Evolutionary conservation across 2,329 filamentous ascomycete genomes (phyloP).

Genomic region (Fusarium circinatum): DNA sequence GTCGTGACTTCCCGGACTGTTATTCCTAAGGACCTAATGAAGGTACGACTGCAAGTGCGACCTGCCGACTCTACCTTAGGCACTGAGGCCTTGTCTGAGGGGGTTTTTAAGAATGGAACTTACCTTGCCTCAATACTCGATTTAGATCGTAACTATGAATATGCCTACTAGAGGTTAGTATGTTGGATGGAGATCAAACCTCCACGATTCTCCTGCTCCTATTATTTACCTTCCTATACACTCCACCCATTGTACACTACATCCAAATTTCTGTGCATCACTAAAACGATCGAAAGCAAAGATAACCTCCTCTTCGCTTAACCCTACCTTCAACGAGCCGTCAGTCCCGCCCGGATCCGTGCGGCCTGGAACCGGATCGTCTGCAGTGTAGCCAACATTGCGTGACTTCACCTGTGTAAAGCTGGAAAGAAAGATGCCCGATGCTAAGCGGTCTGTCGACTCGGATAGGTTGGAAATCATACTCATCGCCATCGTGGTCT

Average conservation of each 20-base stretch:
- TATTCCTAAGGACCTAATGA: not conserved
- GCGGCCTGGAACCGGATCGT: slow-evolving; percentile 4
- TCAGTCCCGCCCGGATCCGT: not conserved
- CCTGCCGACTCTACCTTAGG: not conserved
- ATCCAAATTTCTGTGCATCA: slow-evolving; percentile 16
- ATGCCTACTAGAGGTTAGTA: not conserved
- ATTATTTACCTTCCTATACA: not conserved
- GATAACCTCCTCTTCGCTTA: not conserved
- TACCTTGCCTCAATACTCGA: not conserved
- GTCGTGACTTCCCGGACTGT: slow-evolving; percentile 17
- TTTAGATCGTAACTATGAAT: not conserved
- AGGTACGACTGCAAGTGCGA: slow-evolving; percentile 5
- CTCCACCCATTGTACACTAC: not conserved
- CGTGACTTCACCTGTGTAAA: not conserved
- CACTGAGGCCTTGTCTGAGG: not conserved
- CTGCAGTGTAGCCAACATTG: slow-evolving; percentile 1
- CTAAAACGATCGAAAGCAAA: not conserved
- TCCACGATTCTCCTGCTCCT: not conserved
- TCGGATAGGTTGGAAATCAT: slow-evolving; percentile 48
- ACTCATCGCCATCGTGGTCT: slow-evolving; percentile 47
- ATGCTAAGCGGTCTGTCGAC: slow-evolving; percentile 40
- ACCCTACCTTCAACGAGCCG: not conserved
- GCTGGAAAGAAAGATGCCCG: slow-evolving; percentile 36
- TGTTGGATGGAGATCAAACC: not conserved
- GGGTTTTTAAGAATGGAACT: not conserved